Base-by-base conservation (phyloP, 768 basidiomycete species). In the Favolaschia claudopus region DNA sequence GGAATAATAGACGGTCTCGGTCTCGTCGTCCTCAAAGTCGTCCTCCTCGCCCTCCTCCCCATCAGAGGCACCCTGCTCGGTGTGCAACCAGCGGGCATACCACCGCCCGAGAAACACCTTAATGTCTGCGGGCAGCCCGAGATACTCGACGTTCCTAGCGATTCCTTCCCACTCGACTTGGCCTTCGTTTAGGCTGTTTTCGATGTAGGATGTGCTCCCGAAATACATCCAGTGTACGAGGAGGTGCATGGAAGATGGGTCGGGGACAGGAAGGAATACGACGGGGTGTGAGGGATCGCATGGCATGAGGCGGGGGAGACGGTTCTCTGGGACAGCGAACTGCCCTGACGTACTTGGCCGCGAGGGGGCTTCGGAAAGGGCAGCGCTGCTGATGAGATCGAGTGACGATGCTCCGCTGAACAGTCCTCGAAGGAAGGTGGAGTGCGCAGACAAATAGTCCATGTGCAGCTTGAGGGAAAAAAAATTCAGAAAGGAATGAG, bases 101-200 rank as follows among this genome's bases (percentile, higher is more conserved):
- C 91, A 95, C 55, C 78, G 80, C 1, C 89, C 86, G 45, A 95
- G 78, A 68, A 91, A 91, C 17, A 87, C 73, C 70, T 92, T 94
- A 72, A 95, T 86, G 39, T 91, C 88, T 17, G 85, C 76, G 50
- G 85, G 80, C 61, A 96, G 82, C 19, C 87, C 89, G 46, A 96
- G 87, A 69, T 93, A 96, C 70, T 96, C 93, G 70, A 90, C 93
- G 71, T 95, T 96, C 58, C 89, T 86, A 19, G 92, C 92, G 59
- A 96, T 79, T 25, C 92, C 92, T 66, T 95, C 91, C 94, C 93
- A 96, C 44, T 85, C 84, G 40, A 93, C 81, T 48, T 79, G 72
- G 19, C 89, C 87, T n/a, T 79, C 75, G 59, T 85, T 82, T 13
- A 96, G 83, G 37, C 84, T 87, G 22, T 85, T 79, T 67, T 89